These are phyloP conservation scores for Erythrophleum fordii DNA, from an alignment of 306 rosid species.

Conservation along the genomic window DNA sequence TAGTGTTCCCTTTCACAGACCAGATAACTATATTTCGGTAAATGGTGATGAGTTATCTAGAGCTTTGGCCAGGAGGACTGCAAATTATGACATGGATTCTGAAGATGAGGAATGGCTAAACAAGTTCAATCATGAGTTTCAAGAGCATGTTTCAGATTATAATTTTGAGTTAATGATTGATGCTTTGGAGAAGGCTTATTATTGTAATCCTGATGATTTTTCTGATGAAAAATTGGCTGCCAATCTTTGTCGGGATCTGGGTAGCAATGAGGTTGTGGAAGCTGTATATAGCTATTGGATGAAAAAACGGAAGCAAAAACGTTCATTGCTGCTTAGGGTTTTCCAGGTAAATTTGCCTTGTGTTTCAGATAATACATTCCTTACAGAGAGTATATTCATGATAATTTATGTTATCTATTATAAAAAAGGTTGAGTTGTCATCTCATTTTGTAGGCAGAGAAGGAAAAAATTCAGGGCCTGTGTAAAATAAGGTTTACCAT, in stretches of 20 bases:
- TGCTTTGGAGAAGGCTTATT: conserved; percentile 69
- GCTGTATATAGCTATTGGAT: conserved; percentile 68
- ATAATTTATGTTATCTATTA: neutral
- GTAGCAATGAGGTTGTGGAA: conserved; percentile 51
- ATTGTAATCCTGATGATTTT: conserved; percentile 51
- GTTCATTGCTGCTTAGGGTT: conserved; percentile 54
- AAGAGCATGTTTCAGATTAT: conserved; percentile 56
- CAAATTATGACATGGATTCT: conserved; percentile 82
- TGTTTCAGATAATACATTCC: conserved; percentile 29
- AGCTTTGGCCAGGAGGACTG: conserved; percentile 56
- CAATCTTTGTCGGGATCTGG: conserved; percentile 52
- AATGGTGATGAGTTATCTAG: conserved; percentile 66
- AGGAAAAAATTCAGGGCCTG: neutral
- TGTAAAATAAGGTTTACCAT: neutral
- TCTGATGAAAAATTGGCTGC: conserved; percentile 51
- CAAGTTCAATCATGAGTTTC: conserved; percentile 51
- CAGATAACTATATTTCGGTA: conserved; percentile 59
- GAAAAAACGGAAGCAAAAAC: conserved; percentile 68
- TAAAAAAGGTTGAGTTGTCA: neutral
- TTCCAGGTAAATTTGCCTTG: conserved; percentile 64
- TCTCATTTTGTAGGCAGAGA: conserved; percentile 23
- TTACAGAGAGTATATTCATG: neutral
- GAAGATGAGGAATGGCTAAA: conserved; percentile 82
- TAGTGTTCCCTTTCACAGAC: conserved; percentile 47
- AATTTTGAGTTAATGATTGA: conserved; percentile 72